These are phyloP conservation scores for Tricholoma sp. DNA, from an alignment of 768 basidiomycete genomes.

Conservation along the genomic window DNA sequence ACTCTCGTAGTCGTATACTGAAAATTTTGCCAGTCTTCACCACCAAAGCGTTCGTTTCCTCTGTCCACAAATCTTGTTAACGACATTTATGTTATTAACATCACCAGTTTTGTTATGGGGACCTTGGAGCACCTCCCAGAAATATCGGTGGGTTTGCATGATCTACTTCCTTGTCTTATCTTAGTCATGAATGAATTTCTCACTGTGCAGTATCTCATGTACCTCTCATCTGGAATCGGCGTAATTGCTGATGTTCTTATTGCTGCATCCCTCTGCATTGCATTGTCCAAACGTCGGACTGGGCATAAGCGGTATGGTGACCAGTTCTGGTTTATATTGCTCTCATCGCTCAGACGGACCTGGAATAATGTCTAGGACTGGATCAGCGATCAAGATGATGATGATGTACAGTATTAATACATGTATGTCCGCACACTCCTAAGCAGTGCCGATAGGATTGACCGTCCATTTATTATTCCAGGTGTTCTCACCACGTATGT, in stretches of 20 bases:
- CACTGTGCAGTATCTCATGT: conserved; percentile 5
- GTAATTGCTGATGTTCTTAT: conserved; percentile 28
- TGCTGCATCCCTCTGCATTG: conserved; percentile 23
- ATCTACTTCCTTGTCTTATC: no score
- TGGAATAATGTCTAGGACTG: conserved; percentile 17
- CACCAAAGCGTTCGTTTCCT: no score
- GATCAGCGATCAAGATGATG: conserved; percentile 24
- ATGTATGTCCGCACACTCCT: conserved; percentile 15
- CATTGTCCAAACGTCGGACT: conserved; percentile 19
- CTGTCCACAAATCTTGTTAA: no score
- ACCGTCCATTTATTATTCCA: neutral
- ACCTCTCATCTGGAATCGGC: conserved; percentile 11
- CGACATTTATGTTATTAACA: no score
- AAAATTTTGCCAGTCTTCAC: no score
- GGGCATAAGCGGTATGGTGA: conserved; percentile 14
- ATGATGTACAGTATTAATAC: conserved; percentile 30
- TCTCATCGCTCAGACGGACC: neutral
- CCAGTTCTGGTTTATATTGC: neutral
- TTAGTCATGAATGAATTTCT: no score
- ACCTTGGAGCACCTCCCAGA: no score
- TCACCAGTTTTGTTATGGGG: no score
- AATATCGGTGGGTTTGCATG: no score
- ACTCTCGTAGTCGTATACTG: no score
- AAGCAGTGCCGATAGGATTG: neutral
- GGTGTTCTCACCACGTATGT: conserved; percentile 10